A percentile compares a stretch with the other conserved stretches of the same genome.
Conservation (phyloP, 352 stramenopile species). For the Phytophthora multivora region DNA sequence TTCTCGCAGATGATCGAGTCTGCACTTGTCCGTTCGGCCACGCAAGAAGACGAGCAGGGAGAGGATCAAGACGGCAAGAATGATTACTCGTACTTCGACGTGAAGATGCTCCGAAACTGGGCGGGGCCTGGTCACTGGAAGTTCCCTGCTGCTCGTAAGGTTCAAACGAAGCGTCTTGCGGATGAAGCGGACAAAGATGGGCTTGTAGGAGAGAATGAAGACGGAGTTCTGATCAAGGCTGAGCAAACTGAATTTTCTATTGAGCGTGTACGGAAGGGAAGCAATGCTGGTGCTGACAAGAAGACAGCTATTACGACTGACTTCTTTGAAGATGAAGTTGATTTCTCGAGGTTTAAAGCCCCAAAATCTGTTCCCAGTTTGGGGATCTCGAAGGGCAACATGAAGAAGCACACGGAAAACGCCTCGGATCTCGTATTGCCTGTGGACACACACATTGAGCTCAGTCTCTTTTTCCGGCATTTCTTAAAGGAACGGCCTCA, state of each 20-base stretch:
- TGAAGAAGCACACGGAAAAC: slow-evolving; percentile 59
- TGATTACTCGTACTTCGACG: slow-evolving; percentile 87
- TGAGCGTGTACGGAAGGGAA: slow-evolving; percentile 29
- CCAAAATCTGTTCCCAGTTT: slow-evolving; percentile 42
- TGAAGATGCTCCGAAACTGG: slow-evolving; percentile 86
- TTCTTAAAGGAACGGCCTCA: slow-evolving; percentile 79
- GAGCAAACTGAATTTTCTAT: slow-evolving; percentile 16
- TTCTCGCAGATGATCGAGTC: slow-evolving; percentile 81
- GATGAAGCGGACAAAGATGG: slow-evolving; percentile 36
- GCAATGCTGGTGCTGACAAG: slow-evolving; percentile 43
- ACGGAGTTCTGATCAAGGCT: slow-evolving; percentile 32
- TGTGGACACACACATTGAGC: slow-evolving; percentile 76
- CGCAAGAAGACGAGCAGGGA: slow-evolving; percentile 45
- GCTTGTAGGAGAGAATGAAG: slow-evolving; percentile 34
- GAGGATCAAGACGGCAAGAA: slow-evolving; percentile 48
- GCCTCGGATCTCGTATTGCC: slow-evolving; percentile 72
- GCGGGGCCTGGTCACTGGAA: slow-evolving; percentile 79
- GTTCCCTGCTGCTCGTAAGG: slow-evolving; percentile 57
- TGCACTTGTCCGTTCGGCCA: slow-evolving; percentile 64
- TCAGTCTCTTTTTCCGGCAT: slow-evolving; percentile 72
- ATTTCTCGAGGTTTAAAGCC: slow-evolving; percentile 53
- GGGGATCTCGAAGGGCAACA: slow-evolving; percentile 51
- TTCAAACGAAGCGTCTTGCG: slow-evolving; percentile 40
- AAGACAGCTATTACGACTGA: slow-evolving; percentile 50
- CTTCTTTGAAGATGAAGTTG: slow-evolving; percentile 57